phyloP scores from a whole-genome alignment of 1,284 basidiomycete species.

The Malassezia globosa region DNA sequence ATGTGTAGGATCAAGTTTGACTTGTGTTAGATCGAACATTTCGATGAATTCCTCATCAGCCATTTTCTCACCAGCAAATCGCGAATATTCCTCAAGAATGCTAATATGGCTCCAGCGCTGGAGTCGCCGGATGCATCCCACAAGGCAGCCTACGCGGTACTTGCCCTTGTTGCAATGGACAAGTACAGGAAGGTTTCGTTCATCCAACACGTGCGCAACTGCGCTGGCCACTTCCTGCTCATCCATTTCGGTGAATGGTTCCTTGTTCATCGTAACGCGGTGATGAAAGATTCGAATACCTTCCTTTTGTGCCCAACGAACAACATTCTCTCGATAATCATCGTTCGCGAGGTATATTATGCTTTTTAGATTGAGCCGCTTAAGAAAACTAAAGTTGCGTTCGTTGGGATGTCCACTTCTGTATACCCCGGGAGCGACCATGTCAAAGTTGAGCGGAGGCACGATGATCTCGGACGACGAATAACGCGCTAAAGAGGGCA shows the following conservation, averaged over 20 bases:
- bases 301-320: conserved; percentile 21
- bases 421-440: conserved; percentile 41
- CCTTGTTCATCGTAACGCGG: conserved; percentile 42
- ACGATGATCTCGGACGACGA: conserved; percentile 24
- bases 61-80: conserved; percentile 31
- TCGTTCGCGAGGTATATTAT: conserved; percentile 42
- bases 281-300: conserved; percentile 34
- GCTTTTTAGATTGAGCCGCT: conserved; percentile 31
- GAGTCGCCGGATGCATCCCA: conserved; percentile 34
- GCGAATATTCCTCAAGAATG: conserved; percentile 43
- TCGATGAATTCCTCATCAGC: conserved; percentile 43
- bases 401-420: conserved; percentile 45
- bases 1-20: conserved; percentile 14
- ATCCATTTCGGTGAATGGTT: conserved; percentile 44
- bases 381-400: conserved; percentile 41
- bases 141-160: conserved; percentile 40
- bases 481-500: background rate
- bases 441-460: conserved; percentile 44
- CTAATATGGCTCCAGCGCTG: conserved; percentile 44
- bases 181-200: conserved; percentile 33
- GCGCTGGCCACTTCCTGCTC: conserved; percentile 26
- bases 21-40: conserved; percentile 26
- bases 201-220: conserved; percentile 26
- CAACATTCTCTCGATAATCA: conserved; percentile 38
- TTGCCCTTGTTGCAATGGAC: conserved; percentile 47